phyloP scores from a whole-genome alignment of 2,329 filamentous ascomycete species.

The Nemania sp. region DNA sequence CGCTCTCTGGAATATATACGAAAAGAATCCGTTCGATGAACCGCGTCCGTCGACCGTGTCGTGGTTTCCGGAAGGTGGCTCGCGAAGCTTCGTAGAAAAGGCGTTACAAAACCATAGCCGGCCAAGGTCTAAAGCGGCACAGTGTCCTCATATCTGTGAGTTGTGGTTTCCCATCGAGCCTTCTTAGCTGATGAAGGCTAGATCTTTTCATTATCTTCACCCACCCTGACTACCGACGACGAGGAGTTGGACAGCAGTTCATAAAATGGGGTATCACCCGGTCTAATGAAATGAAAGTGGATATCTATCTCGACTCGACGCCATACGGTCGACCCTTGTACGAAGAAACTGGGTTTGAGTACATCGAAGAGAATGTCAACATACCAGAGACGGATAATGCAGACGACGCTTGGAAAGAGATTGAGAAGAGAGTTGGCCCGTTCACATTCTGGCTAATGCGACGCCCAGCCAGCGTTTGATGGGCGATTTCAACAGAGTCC shows the following conservation, averaged over 20 bases:
- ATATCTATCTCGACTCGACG: conserved; percentile 34
- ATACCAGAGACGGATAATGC: conserved; percentile 23
- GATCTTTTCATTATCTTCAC: conserved; percentile 29
- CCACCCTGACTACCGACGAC: conserved; percentile 29
- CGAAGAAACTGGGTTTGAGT: conserved; percentile 28
- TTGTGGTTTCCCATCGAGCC: not conserved
- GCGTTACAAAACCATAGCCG: not conserved
- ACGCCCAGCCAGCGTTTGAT: not conserved
- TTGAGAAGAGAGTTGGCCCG: conserved; percentile 46
- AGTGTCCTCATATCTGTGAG: conserved; percentile 29
- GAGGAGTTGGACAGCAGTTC: conserved; percentile 28
- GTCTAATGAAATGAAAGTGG: conserved; percentile 27
- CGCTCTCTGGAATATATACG: conserved; percentile 15
- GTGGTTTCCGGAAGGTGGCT: conserved; percentile 14
- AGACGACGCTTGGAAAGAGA: conserved; percentile 32
- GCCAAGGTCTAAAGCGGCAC: conserved; percentile 21
- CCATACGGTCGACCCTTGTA: conserved; percentile 28
- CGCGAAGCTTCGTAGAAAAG: conserved; percentile 1
- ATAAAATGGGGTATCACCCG: conserved; percentile 32
- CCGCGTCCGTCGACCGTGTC: conserved; percentile 25
- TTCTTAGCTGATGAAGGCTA: not conserved
- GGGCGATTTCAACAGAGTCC: not conserved
- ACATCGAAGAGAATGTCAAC: conserved; percentile 31
- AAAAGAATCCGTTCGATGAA: conserved; percentile 35
- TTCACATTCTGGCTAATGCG: conserved; percentile 26